A percentile compares a stretch with the other conserved stretches of the same genome.
Conservation (phyloP, 148 eudicot genomes). For the Bassia scoparia region DNA sequence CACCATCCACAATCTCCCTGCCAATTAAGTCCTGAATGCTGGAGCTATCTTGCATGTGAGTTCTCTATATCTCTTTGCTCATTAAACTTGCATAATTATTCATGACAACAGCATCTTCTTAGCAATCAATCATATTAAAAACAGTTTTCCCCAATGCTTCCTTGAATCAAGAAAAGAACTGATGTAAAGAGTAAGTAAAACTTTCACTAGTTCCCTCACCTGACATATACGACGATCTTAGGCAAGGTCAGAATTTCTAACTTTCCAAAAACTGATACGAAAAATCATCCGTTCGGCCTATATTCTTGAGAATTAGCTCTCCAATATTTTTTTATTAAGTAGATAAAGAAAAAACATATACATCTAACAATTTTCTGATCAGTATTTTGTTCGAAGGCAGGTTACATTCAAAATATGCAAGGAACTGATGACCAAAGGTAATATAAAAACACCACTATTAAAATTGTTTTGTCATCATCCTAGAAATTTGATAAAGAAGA, state of each 20-base stretch:
- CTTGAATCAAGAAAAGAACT: too few species aligned
- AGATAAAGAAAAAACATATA: too few species aligned
- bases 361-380: too few species aligned
- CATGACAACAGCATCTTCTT: too few species aligned
- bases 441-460: not conserved
- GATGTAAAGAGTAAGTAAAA: too few species aligned
- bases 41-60: slow-evolving; percentile 78
- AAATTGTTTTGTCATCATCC: not conserved
- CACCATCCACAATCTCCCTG: slow-evolving; percentile 54
- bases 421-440: slow-evolving; percentile 62
- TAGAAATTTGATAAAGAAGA: not conserved
- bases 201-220: not conserved
- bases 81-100: not conserved
- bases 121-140: not conserved
- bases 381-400: slow-evolving; percentile 50
- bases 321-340: too few species aligned
- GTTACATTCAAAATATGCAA: slow-evolving; percentile 66
- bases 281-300: not conserved
- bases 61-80: slow-evolving; percentile 13
- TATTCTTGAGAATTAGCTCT: not conserved
- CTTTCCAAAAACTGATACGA: not conserved
- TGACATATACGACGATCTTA: not conserved
- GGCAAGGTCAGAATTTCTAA: not conserved
- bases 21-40: slow-evolving; percentile 51
- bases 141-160: not conserved